Base-by-base conservation (phyloP, 768 basidiomycete species). In the Daedaleopsis nitida region DNA sequence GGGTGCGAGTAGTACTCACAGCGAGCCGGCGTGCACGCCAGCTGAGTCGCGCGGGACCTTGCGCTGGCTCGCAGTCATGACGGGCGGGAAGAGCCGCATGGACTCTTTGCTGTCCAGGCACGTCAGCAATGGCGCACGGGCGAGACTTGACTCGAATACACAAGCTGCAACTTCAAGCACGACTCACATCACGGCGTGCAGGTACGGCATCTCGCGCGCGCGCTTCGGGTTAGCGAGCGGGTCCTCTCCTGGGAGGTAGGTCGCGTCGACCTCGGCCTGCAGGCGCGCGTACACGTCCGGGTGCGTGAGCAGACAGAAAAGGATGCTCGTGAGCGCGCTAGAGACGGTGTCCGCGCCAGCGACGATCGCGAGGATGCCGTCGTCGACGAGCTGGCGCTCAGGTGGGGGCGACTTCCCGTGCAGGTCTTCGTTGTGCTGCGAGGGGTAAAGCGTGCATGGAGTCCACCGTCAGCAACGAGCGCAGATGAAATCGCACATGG, bases 1-100 rank as follows among this genome's bases (percentile, higher is more conserved):
- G n/a, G n/a, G 44, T 6, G n/a, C 44, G 23, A 49, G 21, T 1
- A 16, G 11, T 27, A 61, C 71, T 39, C 58, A 75, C 80, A 66
- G 65, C 21, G 70, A 69, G 38, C 72, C 74, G 24, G 78, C 67
- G n/a, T 74, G 27, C 55, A 72, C 74, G 35, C 72, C 74, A 21
- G 65, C 67, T 14, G 69, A 73, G 2, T 70, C 73, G 16, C 44
- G 60, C 1, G 65, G 60, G 0, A 75, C 70, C 37, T 76, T 72
- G 35, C 81, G 75, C 54, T 77, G 75, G 5, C 77, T 72, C 47
- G 70, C 60, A 21, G 77, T 80, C 5, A 72, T 69, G 8, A 80
- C 70, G 1, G 81, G 74, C 21, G 82, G 81, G 4, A 74, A 71
- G 42, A 83, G 73, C 27, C 81, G 76, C 23, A 82, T 60, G 4